phyloP scores from a whole-genome alignment of 768 basidiomycete species.

The Ephemerocybe angulata region DNA sequence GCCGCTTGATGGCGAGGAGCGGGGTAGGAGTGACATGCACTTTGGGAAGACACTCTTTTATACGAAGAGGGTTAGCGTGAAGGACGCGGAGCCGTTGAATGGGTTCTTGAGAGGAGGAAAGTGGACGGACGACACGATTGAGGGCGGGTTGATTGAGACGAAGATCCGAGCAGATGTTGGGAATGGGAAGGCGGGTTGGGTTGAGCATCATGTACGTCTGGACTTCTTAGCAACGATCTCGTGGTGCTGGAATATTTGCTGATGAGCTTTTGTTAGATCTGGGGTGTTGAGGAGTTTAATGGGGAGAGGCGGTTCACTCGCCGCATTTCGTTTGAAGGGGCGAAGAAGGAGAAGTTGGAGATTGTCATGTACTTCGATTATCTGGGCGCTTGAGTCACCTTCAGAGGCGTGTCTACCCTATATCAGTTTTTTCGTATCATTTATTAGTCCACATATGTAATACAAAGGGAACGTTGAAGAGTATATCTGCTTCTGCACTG shows the following conservation, averaged over 20 bases:
- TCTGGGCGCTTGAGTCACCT: not conserved
- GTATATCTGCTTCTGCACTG: too few relatives aligned
- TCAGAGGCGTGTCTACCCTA: too few relatives aligned
- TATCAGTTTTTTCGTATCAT: too few relatives aligned
- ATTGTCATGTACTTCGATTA: not conserved
- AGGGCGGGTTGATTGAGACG: not conserved
- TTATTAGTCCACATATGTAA: too few relatives aligned
- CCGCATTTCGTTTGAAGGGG: not conserved
- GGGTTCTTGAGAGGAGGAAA: not conserved
- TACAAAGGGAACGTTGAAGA: too few relatives aligned
- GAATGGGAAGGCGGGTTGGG: not conserved
- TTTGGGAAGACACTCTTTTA: not conserved
- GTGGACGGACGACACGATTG: not conserved
- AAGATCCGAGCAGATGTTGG: not conserved
- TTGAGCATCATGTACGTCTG: not conserved
- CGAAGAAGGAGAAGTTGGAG: not conserved
- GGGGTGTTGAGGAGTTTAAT: not conserved
- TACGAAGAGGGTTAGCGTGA: not conserved
- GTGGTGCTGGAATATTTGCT: not conserved
- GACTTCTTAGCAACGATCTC: not conserved
- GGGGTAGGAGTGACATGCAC: not conserved
- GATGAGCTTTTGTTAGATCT: not conserved
- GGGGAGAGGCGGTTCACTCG: not conserved
- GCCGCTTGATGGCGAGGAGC: not conserved
- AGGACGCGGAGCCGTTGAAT: not conserved